Evolutionary conservation across 352 stramenopile genomes (phyloP), one percentile per base, ranked within the genome.

Genomic region (Pythium aquatile): DNA sequence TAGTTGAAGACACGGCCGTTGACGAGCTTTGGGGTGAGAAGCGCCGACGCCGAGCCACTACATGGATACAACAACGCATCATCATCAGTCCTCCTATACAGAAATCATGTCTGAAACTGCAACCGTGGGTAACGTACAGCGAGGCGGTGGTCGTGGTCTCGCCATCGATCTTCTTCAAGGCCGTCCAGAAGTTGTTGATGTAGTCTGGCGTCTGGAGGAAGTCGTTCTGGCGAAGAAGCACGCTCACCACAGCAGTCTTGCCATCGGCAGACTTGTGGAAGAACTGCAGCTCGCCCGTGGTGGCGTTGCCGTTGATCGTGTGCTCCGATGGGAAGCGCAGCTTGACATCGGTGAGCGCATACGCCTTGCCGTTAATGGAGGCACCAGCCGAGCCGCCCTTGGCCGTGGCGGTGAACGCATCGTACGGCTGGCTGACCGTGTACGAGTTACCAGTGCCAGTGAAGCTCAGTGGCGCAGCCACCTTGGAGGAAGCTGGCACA

Each of bases 241-340:
- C 63, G 5, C 67, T 65, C n/a, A 78, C 64, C 46, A 78, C 68
- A n/a, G 70, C 53, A 37, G 67, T 49, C 20, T 68, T 65, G 20
- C 61, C 58, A 6, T 69, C 69, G 33, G 58, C 49, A 33, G 73
- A 57, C 32, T 75, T 57, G 57, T 83, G 76, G 55, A 83, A 71
- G 64, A 83, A 81, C 46, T 83, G 76, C 7, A 64, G 42, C 29
- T 81, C 76, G 8, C 58, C 73, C 16, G 59, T 65, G 46, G 62
- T 69, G 6, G 40, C 51, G 42, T 76, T 70, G n/a, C 66, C 72
- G 20, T 66, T 57, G 30, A 83, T 8, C 11, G 42, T 75, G 66
- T 83, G 76, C 57, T 83, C 76, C 7, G 65, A 71, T 9, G 76
- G 69, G 57, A 64, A 58, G 53, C 78, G 76, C 49, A 73, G 58